Evolutionary conservation across 1,139 yeast genomes (phyloP).

Genomic region (Tardiomyces blankii): DNA sequence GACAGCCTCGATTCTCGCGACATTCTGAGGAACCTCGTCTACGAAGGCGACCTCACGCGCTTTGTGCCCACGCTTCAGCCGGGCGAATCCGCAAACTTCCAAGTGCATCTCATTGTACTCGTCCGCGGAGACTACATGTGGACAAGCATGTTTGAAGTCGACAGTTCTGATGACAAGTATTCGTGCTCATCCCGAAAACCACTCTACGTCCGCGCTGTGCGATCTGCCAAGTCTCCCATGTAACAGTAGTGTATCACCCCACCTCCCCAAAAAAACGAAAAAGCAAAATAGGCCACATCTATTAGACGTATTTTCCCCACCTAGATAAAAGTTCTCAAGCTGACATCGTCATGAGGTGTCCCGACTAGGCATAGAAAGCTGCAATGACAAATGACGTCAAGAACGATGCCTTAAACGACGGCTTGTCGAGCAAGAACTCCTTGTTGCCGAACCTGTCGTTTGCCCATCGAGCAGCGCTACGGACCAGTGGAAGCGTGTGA

Average conservation of each 20-base stretch:
- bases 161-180: no score
- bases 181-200: no score
- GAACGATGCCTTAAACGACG: slow-evolving; percentile 56
- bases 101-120: slow-evolving; percentile 47
- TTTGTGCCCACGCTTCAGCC: slow-evolving; percentile 35
- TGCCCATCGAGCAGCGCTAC: slow-evolving; percentile 35
- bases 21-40: slow-evolving; percentile 20
- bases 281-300: no score
- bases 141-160: slow-evolving; percentile 58
- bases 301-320: no score
- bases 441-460: slow-evolving; percentile 37
- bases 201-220: no score
- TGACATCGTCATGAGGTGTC: no score
- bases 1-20: slow-evolving; percentile 1
- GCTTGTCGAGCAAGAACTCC: slow-evolving; percentile 46
- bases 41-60: slow-evolving; percentile 56
- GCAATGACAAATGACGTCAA: slow-evolving; percentile 49
- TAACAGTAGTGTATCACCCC: no score
- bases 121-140: slow-evolving; percentile 72
- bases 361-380: slow-evolving; percentile 45
- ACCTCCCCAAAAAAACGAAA: no score
- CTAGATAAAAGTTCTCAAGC: no score
- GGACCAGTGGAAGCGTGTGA: slow-evolving; percentile 28
- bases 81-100: slow-evolving; percentile 31
- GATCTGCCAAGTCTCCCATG: no score